phyloP scores from a whole-genome alignment of 371 early-diverging fungal species.

The Choanephora cucurbitarum region DNA sequence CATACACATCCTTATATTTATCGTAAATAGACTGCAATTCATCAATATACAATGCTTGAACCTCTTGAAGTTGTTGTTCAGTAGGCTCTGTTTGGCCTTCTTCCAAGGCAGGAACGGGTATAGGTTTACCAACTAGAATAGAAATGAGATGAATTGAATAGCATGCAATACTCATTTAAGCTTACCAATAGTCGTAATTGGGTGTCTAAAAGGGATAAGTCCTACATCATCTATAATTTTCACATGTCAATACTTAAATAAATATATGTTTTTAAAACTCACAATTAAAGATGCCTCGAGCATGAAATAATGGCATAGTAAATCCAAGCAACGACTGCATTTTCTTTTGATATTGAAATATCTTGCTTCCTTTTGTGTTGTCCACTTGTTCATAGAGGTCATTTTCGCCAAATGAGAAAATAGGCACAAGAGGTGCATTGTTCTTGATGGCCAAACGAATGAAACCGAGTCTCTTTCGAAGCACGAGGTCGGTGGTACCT shows the following conservation, averaged over 20 bases:
- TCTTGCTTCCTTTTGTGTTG: slow-evolving; percentile 48
- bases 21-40: slow-evolving; percentile 63
- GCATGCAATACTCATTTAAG: neutral
- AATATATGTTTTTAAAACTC: slow-evolving; percentile 19
- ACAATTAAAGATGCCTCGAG: slow-evolving; percentile 76
- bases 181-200: slow-evolving; percentile 56
- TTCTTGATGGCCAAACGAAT: slow-evolving; percentile 80
- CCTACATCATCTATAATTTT: slow-evolving; percentile 51
- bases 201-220: slow-evolving; percentile 59
- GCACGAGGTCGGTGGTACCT: slow-evolving; percentile 63
- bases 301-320: slow-evolving; percentile 74
- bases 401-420: slow-evolving; percentile 84
- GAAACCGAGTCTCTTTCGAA: slow-evolving; percentile 78
- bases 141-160: too few relatives aligned
- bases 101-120: slow-evolving; percentile 56
- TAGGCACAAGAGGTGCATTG: slow-evolving; percentile 70
- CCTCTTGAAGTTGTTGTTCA: slow-evolving; percentile 60
- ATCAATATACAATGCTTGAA: slow-evolving; percentile 67
- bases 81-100: slow-evolving; percentile 58
- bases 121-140: slow-evolving; percentile 67
- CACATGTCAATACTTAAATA: neutral
- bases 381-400: slow-evolving; percentile 72
- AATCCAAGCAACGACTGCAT: slow-evolving; percentile 65
- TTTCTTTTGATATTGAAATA: slow-evolving; percentile 60
- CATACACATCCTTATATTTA: slow-evolving; percentile 75